A percentile compares a stretch with the other conserved stretches of the same genome.
These are phyloP conservation scores for Thielaviopsis euricoi DNA, from an alignment of 2,329 filamentous ascomycete species.

Conservation along the genomic window DNA sequence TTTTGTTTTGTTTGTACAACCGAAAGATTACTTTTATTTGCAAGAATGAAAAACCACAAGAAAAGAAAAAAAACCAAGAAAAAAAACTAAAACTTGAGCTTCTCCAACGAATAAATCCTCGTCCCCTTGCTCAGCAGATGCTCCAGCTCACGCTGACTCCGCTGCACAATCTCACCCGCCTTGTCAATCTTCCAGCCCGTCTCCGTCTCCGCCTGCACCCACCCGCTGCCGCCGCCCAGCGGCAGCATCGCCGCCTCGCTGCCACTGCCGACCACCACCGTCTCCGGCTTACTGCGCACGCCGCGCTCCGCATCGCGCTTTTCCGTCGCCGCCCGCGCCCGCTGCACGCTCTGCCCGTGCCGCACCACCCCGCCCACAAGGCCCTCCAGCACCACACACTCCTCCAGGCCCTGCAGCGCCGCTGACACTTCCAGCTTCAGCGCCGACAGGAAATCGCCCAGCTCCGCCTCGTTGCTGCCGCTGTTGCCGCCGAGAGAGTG, in stretches of 20 bases:
- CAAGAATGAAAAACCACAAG: not conserved
- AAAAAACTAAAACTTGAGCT: slow-evolving; percentile 41
- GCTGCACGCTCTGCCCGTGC: slow-evolving; percentile 29
- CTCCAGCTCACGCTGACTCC: slow-evolving; percentile 57
- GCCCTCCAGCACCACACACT: slow-evolving; percentile 47
- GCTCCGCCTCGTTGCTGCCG: slow-evolving; percentile 33
- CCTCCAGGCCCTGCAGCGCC: slow-evolving; percentile 55
- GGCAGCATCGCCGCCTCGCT: slow-evolving; percentile 37
- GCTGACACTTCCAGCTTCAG: slow-evolving; percentile 54
- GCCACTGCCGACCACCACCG: not conserved
- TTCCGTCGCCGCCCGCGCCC: not conserved
- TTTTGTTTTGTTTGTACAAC: no score
- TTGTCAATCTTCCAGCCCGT: slow-evolving; percentile 39
- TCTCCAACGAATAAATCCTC: slow-evolving; percentile 69
- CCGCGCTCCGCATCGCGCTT: not conserved
- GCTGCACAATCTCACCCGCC: slow-evolving; percentile 52
- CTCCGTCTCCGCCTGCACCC: slow-evolving; percentile 23
- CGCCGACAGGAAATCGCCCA: slow-evolving; percentile 46
- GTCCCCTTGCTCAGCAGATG: slow-evolving; percentile 65
- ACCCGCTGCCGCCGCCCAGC: slow-evolving; percentile 40
- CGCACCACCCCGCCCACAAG: slow-evolving; percentile 49
- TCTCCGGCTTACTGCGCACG: not conserved
- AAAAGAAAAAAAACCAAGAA: not conserved
- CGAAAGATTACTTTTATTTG: no score
- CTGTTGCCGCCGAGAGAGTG: slow-evolving; percentile 18